Evolutionary conservation across 768 basidiomycete species (phyloP), one percentile per base, ranked within the genome.

Genomic region (Dioszegia aurantiaca): DNA sequence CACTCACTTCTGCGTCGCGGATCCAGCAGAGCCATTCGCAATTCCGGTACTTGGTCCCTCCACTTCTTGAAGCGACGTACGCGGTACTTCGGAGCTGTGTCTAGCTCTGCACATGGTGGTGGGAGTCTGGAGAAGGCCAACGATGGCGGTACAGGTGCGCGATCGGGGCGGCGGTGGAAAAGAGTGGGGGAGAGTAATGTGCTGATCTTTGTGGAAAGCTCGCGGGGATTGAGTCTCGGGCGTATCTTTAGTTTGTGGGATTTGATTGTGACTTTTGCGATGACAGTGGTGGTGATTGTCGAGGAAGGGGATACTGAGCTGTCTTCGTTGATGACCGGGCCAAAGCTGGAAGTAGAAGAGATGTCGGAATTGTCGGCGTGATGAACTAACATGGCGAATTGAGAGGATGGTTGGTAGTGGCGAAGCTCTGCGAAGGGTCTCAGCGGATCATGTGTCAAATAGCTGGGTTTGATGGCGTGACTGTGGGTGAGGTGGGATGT

Each of bases 61-160:
- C 62, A 67, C n/a, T 56, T 33, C 42, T 61, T 63, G 57, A 67
- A 67, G 10, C 65, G 24, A 27, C 65, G 46, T 1, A 61, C 42
- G 17, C 65, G 33, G 21, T 31, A 55, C 26, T 33, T 21, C 12
- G 62, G 62, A 26, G 58, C 19, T 43, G 60, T 42, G 28, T 60
- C 58, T 9, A 61, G 23, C 41, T 60, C 59, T 2, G 62, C 61
- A 24, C 47, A 41, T 16, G 64, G 60, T 16, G 55, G 54, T 3
- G 58, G 48, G 17, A 66, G 51, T 23, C 31, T 30, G 4, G 56
- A 58, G 17, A n/a, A 27, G 5, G 57, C 46, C 14, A 65, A 49
- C 33, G 53, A 56, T 19, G 60, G 64, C 6, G 46, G 57, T 2
- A 21, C 16, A 21, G 64, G 64, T 16, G 30, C n/a, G 3, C 36